Evolutionary conservation across 163 green algal species (phyloP), one percentile per base, ranked within the genome.

Genomic region (Prototheca cutis): DNA sequence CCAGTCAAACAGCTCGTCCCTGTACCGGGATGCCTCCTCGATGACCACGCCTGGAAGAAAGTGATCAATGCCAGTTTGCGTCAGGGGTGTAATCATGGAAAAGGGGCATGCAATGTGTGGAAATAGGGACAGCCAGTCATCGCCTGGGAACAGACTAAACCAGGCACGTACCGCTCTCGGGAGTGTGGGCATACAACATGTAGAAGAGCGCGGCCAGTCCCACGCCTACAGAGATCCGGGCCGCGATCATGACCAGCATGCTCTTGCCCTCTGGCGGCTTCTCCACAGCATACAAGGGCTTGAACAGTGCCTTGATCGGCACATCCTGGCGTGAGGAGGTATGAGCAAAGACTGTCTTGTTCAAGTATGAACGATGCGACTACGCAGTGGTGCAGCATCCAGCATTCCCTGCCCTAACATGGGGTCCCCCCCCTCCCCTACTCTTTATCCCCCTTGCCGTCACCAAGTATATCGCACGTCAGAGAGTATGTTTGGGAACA

Each of bases 401-500:
- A n/a, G n/a, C n/a, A n/a, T n/a, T n/a, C n/a, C n/a, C n/a, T n/a
- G n/a, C n/a, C n/a, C n/a, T n/a, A n/a, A n/a, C n/a, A n/a, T n/a
- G n/a, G n/a, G n/a, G n/a, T n/a, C n/a, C n/a, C n/a, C n/a, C n/a
- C n/a, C n/a, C n/a, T n/a, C n/a, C n/a, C n/a, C n/a, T n/a, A n/a
- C 39, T n/a, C n/a, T 57, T 47, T 4, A 25, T 19, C 24, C 45
- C 4, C 49, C 33, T 42, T 15, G 40, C 33, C 5, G 28, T 31
- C n/a, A 18, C 23, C 13, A 27, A 42, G 27, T 36, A 7, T 8
- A 54, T 27, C 59, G 27, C 33, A 72, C 69, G 42, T 96, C 89
- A n/a, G 73, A 82, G 40, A 89, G 76, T 17, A 93, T 55, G 71
- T 95, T 92, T 24, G 89, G 89, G 55, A 95, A 78, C 24, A 96